A percentile compares a stretch with the other conserved stretches of the same genome.
Conservation (phyloP, 805 yeast species). For the Candida loeiensis region DNA sequence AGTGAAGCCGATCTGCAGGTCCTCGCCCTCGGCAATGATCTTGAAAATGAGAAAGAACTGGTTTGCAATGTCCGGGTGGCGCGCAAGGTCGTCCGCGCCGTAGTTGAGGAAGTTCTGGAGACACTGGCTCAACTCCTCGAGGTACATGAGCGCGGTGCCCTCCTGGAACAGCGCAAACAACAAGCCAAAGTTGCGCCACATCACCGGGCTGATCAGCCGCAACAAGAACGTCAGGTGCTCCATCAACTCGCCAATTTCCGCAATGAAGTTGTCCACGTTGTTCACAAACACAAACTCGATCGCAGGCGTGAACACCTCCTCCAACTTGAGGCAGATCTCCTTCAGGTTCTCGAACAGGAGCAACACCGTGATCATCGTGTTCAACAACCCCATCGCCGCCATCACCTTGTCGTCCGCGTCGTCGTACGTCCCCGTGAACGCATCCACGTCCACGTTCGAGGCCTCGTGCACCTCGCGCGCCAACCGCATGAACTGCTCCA, state of each 20-base stretch:
- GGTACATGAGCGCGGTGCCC: conserved; percentile 57
- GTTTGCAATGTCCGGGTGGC: conserved; percentile 44
- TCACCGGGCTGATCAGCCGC: conserved; percentile 48
- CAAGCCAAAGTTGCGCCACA: conserved; percentile 70
- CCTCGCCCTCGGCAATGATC: conserved; percentile 44
- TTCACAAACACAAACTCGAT: conserved; percentile 63
- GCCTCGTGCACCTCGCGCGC: conserved; percentile 53
- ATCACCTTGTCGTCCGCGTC: conserved; percentile 63
- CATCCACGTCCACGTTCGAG: conserved; percentile 26
- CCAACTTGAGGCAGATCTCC: conserved; percentile 60
- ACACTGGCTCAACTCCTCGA: conserved; percentile 74
- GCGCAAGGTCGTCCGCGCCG: conserved; percentile 37
- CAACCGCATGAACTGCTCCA: conserved; percentile 25
- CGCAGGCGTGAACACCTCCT: conserved; percentile 66
- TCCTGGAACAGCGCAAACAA: conserved; percentile 30
- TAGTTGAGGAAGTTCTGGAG: conserved; percentile 69
- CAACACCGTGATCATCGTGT: conserved; percentile 78
- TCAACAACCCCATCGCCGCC: conserved; percentile 78
- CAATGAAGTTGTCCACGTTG: conserved; percentile 66
- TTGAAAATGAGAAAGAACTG: conserved; percentile 50
- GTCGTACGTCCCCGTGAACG: conserved; percentile 21
- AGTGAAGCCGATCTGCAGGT: conserved; percentile 42
- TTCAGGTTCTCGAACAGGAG: conserved; percentile 78
- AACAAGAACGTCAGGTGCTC: conserved; percentile 45
- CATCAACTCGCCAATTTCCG: conserved; percentile 70